Conservation (phyloP, 2,329 filamentous ascomycete genomes). For the Corniculantispora saksenae region DNA sequence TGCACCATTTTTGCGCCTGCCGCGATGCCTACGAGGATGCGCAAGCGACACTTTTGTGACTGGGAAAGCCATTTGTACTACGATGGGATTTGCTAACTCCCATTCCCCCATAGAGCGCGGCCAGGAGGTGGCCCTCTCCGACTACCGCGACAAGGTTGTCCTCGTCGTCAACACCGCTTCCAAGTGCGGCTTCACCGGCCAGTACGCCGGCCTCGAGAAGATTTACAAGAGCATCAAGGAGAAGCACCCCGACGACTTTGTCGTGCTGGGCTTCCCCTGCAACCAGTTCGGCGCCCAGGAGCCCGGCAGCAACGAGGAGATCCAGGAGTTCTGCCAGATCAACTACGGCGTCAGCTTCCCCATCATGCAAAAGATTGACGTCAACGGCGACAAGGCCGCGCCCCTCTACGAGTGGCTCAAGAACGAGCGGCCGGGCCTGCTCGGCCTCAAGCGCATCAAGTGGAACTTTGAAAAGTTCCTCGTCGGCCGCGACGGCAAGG, state of each 20-base stretch:
- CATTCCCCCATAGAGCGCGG: constrained; percentile 51
- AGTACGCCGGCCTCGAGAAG: constrained; percentile 87
- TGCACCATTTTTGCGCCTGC: neutral
- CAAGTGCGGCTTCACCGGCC: constrained; percentile 98
- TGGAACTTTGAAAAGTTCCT: constrained; percentile 99
- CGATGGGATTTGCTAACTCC: neutral
- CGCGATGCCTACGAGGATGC: neutral
- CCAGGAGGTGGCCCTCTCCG: constrained; percentile 65
- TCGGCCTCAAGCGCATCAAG: constrained; percentile 91
- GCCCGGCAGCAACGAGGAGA: constrained; percentile 78
- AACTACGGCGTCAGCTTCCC: constrained; percentile 94
- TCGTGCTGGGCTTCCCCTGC: constrained; percentile 94
- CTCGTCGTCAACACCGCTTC: constrained; percentile 97
- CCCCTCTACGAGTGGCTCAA: constrained; percentile 80
- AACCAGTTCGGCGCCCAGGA: constrained; percentile 96
- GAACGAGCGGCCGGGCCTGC: constrained; percentile 72
- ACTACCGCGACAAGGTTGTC: constrained; percentile 88
- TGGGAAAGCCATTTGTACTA: neutral
- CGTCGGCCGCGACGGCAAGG: constrained; percentile 79
- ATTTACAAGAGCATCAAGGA: constrained; percentile 78
- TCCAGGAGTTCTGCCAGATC: constrained; percentile 82
- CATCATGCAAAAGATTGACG: constrained; percentile 87
- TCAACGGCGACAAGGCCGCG: constrained; percentile 81
- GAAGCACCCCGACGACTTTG: constrained; percentile 73
- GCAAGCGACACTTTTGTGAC: neutral